These are phyloP conservation scores for Tetrastigma voinierianum DNA, from an alignment of 164 flowering plant species.

Conservation along the genomic window DNA sequence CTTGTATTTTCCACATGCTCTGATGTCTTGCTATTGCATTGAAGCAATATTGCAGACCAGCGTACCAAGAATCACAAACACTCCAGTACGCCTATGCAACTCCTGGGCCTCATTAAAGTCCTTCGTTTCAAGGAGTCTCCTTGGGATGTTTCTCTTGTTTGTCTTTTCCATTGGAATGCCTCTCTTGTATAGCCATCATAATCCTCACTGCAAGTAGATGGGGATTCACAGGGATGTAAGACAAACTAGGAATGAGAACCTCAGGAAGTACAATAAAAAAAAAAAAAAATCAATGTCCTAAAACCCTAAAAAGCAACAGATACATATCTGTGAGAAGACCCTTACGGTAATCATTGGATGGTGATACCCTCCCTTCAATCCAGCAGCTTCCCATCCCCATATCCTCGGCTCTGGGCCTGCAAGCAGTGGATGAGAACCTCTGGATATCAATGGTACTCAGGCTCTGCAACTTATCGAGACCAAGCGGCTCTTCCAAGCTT, in stretches of 20 bases:
- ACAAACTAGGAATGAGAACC: not conserved
- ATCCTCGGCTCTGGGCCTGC: slow-evolving; percentile 62
- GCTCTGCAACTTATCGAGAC: slow-evolving; percentile 70
- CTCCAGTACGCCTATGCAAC: slow-evolving; percentile 23
- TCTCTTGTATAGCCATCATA: slow-evolving; percentile 51
- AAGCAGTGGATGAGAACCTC: slow-evolving; percentile 68
- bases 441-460: slow-evolving; percentile 61
- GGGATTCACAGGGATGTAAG: not conserved
- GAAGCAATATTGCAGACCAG: slow-evolving; percentile 39
- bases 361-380: slow-evolving; percentile 84
- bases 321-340: not conserved
- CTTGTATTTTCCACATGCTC: slow-evolving; percentile 46
- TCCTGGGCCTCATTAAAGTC: slow-evolving; percentile 35
- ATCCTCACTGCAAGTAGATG: slow-evolving; percentile 54
- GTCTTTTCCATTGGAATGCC: slow-evolving; percentile 52
- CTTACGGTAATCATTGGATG: slow-evolving; percentile 83
- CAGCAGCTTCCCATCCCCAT: slow-evolving; percentile 68
- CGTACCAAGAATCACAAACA: slow-evolving; percentile 29
- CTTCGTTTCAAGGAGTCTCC: slow-evolving; percentile 34
- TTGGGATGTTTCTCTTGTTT: slow-evolving; percentile 33
- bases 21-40: slow-evolving; percentile 30
- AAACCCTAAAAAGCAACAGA: not conserved
- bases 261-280: not conserved
- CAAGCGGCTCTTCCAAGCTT: slow-evolving; percentile 88
- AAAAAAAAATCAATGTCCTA: too few species aligned